Evolutionary conservation across 2,329 filamentous ascomycete species (phyloP).

Genomic region (Phyllosticta citribraziliensis): DNA sequence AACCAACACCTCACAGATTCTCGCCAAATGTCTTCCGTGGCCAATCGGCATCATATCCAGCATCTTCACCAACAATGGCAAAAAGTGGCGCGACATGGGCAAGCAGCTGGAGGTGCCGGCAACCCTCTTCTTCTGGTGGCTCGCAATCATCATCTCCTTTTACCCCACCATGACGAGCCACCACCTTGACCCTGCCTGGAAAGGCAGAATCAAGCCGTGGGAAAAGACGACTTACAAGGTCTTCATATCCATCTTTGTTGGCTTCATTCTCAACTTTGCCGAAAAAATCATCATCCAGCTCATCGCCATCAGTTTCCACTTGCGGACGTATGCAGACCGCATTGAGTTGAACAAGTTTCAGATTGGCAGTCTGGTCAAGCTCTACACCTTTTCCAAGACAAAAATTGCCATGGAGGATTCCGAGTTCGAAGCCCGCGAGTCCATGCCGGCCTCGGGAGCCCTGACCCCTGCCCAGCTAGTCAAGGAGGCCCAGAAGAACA

Average conservation of each 20-base stretch:
- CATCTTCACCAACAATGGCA: constrained; percentile 73
- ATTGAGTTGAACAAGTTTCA: constrained; percentile 92
- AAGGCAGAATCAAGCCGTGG: constrained; percentile 49
- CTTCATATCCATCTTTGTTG: constrained; percentile 74
- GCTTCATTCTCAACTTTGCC: constrained; percentile 67
- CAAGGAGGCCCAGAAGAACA: constrained; percentile 60
- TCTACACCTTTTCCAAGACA: constrained; percentile 55
- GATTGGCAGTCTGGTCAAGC: constrained; percentile 57
- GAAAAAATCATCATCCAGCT: constrained; percentile 94
- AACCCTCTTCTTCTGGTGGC: constrained; percentile 84
- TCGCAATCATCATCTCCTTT: constrained; percentile 79
- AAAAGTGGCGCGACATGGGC: constrained; percentile 89
- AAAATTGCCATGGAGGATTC: constrained; percentile 63
- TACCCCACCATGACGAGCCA: constrained; percentile 68
- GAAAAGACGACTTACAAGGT: constrained; percentile 74
- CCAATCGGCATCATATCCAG: constrained; percentile 56
- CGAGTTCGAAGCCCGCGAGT: constrained; percentile 57
- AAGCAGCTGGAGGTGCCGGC: constrained; percentile 75
- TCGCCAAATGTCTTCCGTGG: constrained; percentile 55
- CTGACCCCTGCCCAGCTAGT: constrained; percentile 68
- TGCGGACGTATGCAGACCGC: constrained; percentile 78
- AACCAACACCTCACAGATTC: constrained; percentile 33
- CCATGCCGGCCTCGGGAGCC: constrained; percentile 44
- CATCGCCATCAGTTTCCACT: constrained; percentile 87
- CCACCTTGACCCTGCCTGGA: constrained; percentile 42